phyloP scores from a whole-genome alignment of 2,329 filamentous ascomycete species.

The Elsinoe perseae region DNA sequence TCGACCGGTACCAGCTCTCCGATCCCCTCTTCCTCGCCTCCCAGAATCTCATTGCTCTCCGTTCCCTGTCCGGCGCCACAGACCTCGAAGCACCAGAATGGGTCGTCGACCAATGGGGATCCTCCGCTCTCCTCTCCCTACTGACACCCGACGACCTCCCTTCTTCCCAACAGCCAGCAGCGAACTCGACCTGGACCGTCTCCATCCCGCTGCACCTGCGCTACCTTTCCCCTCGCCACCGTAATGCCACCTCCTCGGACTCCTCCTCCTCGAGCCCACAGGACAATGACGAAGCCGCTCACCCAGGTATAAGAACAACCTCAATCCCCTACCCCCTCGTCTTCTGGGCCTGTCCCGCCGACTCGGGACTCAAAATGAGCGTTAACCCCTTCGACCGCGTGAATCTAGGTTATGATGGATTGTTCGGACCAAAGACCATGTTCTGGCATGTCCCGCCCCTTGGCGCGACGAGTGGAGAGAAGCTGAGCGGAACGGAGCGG shows the following conservation, averaged over 20 bases:
- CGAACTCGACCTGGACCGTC: constrained; percentile 48
- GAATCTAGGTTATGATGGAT: constrained; percentile 76
- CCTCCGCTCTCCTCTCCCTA: constrained; percentile 66
- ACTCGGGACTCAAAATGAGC: constrained; percentile 58
- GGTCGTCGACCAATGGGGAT: constrained; percentile 69
- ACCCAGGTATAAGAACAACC: constrained; percentile 31
- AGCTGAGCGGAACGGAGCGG: constrained; percentile 11
- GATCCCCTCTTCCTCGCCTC: constrained; percentile 70
- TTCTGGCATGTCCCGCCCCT: constrained; percentile 63
- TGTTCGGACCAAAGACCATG: constrained; percentile 68
- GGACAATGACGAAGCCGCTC: neutral
- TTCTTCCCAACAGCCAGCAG: neutral
- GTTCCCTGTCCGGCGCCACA: constrained; percentile 63
- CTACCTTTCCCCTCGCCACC: constrained; percentile 57
- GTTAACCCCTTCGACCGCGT: constrained; percentile 77
- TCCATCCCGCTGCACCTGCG: constrained; percentile 78
- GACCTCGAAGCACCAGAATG: constrained; percentile 90
- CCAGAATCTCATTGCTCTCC: constrained; percentile 65
- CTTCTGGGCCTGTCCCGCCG: constrained; percentile 80
- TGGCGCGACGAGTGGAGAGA: constrained; percentile 14
- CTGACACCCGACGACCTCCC: constrained; percentile 41
- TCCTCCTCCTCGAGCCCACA: constrained; percentile 29
- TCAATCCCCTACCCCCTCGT: constrained; percentile 72
- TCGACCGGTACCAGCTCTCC: constrained; percentile 76
- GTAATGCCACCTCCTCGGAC: constrained; percentile 37